Evolutionary conservation across 2,329 filamentous ascomycete genomes (phyloP).

Genomic region (Alternaria tenuissima): DNA sequence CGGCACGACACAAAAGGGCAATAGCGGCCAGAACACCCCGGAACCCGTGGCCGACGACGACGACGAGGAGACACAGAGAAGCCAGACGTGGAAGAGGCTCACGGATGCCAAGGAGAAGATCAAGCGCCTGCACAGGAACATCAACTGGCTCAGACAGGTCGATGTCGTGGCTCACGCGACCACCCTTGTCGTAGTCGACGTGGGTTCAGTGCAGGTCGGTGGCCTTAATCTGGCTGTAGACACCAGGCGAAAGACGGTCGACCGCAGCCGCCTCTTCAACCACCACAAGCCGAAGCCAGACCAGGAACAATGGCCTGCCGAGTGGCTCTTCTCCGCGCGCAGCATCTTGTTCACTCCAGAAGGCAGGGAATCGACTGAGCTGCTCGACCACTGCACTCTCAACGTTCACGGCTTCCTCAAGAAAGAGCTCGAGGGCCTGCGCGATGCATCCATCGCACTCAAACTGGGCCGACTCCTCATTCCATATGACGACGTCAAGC

Average conservation of each 20-base stretch:
- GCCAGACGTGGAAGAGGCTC: constrained; percentile 81
- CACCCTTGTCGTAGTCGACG: constrained; percentile 76
- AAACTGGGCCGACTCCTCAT: constrained; percentile 92
- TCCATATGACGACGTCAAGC: constrained; percentile 83
- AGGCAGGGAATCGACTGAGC: constrained; percentile 82
- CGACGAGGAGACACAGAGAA: constrained; percentile 59
- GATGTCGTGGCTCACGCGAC: constrained; percentile 87
- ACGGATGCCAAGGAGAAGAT: constrained; percentile 83
- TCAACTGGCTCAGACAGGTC: constrained; percentile 88
- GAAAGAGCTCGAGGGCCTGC: constrained; percentile 82
- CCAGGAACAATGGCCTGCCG: constrained; percentile 77
- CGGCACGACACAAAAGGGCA: constrained; percentile 33
- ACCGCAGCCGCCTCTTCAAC: constrained; percentile 87
- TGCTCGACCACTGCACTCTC: constrained; percentile 85
- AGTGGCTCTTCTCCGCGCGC: constrained; percentile 89
- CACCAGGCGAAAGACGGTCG: constrained; percentile 88
- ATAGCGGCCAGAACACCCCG: constrained; percentile 29
- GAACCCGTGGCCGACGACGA: constrained; percentile 32
- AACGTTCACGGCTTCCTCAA: constrained; percentile 93
- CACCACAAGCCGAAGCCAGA: constrained; percentile 58
- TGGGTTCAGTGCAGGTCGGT: constrained; percentile 85
- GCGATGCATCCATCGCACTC: constrained; percentile 87
- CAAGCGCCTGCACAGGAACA: constrained; percentile 84
- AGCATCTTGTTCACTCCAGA: constrained; percentile 90
- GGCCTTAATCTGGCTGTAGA: constrained; percentile 87